Evolutionary conservation across 805 yeast species (phyloP).

Genomic region (Zygosaccharomyces gambellarensis): DNA sequence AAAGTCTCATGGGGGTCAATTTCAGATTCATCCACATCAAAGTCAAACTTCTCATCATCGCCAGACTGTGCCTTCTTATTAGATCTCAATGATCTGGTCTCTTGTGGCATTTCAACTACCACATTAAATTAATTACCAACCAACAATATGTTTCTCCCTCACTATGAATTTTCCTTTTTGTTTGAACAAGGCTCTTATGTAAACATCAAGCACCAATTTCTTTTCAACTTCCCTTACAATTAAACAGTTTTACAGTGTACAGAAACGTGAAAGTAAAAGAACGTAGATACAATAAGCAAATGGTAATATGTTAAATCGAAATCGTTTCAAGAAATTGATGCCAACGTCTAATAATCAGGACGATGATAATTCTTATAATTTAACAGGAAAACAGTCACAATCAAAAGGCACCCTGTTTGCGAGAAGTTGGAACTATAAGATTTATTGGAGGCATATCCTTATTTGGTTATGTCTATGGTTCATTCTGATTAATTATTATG

Average conservation of each 20-base stretch:
- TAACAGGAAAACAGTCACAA: background rate
- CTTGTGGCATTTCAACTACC: slow-evolving; percentile 10
- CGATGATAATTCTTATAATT: slow-evolving; percentile 3
- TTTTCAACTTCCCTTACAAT: background rate
- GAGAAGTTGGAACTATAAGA: background rate
- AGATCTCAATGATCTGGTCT: slow-evolving; percentile 17
- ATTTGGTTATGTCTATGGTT: slow-evolving; percentile 39
- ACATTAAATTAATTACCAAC: background rate
- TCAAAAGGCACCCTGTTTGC: background rate
- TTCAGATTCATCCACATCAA: slow-evolving; percentile 32
- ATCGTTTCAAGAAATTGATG: slow-evolving; percentile 9
- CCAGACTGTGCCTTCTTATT: slow-evolving; percentile 8
- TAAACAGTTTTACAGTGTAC: background rate
- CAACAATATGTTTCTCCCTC: background rate
- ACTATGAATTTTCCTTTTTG: background rate
- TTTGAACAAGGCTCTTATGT: background rate
- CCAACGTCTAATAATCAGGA: slow-evolving; percentile 8
- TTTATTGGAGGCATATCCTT: slow-evolving; percentile 28
- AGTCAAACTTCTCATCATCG: slow-evolving; percentile 33
- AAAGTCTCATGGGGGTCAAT: slow-evolving; percentile 18
- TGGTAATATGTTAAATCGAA: slow-evolving; percentile 10
- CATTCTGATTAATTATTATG: slow-evolving; percentile 46
- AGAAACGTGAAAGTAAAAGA: background rate
- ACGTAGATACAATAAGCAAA: background rate
- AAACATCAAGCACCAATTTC: background rate